These are phyloP conservation scores for Hydrangea macrophylla DNA, from an alignment of 148 eudicot species.

Conservation along the genomic window DNA sequence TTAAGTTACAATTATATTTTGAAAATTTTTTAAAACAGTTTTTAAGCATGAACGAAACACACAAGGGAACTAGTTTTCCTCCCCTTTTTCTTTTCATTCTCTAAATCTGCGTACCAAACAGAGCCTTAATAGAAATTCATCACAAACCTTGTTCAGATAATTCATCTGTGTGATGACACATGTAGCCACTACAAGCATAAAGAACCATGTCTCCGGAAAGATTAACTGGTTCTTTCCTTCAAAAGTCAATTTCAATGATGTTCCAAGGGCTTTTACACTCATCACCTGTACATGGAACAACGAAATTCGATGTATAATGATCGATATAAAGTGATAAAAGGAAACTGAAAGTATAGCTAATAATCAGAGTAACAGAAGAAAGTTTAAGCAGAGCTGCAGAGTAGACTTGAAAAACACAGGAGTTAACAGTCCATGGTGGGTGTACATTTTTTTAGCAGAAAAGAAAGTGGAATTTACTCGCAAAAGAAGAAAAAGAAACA, in stretches of 20 bases:
- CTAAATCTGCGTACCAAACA: too few relatives aligned
- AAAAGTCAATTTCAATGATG: constrained; percentile 57
- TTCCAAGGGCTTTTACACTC: constrained; percentile 80
- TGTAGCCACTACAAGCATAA: constrained; percentile 44
- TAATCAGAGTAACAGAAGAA: not conserved
- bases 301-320: not conserved
- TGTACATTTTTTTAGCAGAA: too few relatives aligned
- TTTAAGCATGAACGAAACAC: too few relatives aligned
- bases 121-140: constrained; percentile 3
- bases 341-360: not conserved
- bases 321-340: not conserved
- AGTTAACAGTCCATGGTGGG: not conserved
- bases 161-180: constrained; percentile 67
- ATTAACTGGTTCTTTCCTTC: constrained; percentile 65
- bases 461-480: not conserved
- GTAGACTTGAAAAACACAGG: too few relatives aligned
- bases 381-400: not conserved
- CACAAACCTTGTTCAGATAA: constrained; percentile 67
- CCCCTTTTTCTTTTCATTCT: too few relatives aligned
- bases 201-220: constrained; percentile 68
- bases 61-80: too few relatives aligned
- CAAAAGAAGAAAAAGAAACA: not conserved
- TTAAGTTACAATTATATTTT: too few relatives aligned
- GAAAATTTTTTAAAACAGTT: too few relatives aligned
- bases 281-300: constrained; percentile 45